Evolutionary conservation across 2,329 filamentous ascomycete species (phyloP), one percentile per base, ranked within the genome.

Genomic region (Colletotrichum gloeosporioides): DNA sequence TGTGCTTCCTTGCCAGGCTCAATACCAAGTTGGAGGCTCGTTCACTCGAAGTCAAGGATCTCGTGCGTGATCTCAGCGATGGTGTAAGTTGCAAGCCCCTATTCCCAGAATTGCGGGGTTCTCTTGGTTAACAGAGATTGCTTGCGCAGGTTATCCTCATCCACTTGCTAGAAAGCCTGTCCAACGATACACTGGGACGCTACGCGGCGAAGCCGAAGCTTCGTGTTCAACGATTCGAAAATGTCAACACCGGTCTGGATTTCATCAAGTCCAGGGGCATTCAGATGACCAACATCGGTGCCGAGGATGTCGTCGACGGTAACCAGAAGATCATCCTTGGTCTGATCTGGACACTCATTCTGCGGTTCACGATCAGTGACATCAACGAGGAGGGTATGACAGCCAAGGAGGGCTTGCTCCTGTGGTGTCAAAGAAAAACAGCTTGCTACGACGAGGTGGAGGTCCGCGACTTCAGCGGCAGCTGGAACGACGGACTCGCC

Each of bases 381-480:
- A 99, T 99, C 88, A 99, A 98, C 84, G 94, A 96, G 85, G 97
- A 98, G 89, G 97, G 97, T 79, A 94, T 99, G 92, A 98, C 96
- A 69, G 97, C 97, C 75, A 98, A 99, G 86, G 97, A 99, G 84
- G 97, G 97, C 78, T 87, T 99, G 81, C 87, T 99, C 73, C 87
- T 99, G 29, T 99, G 97, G 97, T 99, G 97, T 88, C 96, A 99
- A 87, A 91, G 97, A 81, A 99, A 99, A 88, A 99, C 97, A 34
- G 97, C 97, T 9, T 99, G 97, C 86, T 99, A 99, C 85, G 96
- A 98, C 77, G 97, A 98, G 83, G 96, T 99, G 27, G 94, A 99
- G 80, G 96, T 99, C 53, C 92, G 95, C 70, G 96, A 99, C 86
- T 99, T 99, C 85, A 98, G 96, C 73, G 89, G 90, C 39, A 99